Evolutionary conservation across 768 basidiomycete genomes (phyloP), one percentile per base, ranked within the genome.

Genomic region (Lactarius vividus): DNA sequence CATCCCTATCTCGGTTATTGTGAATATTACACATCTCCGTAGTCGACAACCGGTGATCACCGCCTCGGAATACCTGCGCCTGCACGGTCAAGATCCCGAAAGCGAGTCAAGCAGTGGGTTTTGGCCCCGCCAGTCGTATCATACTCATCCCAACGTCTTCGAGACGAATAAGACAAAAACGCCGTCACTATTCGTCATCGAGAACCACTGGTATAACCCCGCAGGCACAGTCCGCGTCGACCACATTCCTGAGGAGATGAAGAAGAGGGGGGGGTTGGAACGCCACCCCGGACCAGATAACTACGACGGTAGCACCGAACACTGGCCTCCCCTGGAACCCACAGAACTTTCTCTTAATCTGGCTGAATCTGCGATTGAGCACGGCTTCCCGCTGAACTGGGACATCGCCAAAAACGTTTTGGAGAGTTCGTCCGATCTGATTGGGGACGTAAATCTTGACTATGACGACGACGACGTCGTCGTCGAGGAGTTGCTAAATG

Each of bases 1-100:
- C 4, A 72, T 80, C 15, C 75, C 75, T 23, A 74, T 79, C 23
- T 72, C 75, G 57, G 42, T 73, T 64, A 79, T 82, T 77, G 67
- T 82, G 60, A 78, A 83, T 66, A 63, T 82, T 44, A 77, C 79
- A 39, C 76, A 76, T 63, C 75, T 82, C 18, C 79, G 80, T 35
- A 61, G 66, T 40, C 69, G 62, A 1, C 75, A 80, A 20, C 72
- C 77, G n/a, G 76, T 82, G 59, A 64, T 83, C 68, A 77, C 78
- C 26, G 71, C 78, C 23, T 72, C 77, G 8, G 81, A 82, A 54
- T 82, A 79, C 62, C 76, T 82, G 62, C 75, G 76, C 31, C 73
- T 82, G 33, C 79, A 83, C 61, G 71, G 71, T 40, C 75, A 77
- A 55, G 63, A 75, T 13, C 75, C 77, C 29, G 69, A 73, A 15